Conservation (phyloP, 257 asterid species). For the Solanum lycopersicoides region DNA sequence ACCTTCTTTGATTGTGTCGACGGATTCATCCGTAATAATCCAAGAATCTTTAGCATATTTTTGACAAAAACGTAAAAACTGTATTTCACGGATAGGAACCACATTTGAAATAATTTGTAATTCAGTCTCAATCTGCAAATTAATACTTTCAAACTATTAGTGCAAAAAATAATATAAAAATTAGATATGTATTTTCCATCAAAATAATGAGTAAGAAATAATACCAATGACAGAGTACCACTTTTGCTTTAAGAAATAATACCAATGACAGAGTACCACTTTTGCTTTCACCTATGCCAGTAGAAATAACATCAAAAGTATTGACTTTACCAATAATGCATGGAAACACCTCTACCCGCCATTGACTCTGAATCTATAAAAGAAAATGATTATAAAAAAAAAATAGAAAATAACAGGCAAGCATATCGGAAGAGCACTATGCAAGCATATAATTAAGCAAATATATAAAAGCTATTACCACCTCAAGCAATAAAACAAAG, state of each 20-base stretch:
- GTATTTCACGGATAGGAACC: slow-evolving; percentile 41
- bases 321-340: slow-evolving; percentile 45
- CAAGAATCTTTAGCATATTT: slow-evolving; percentile 53
- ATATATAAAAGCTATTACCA: no score
- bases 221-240: slow-evolving; percentile 8
- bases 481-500: no score
- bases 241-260: background rate
- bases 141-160: background rate
- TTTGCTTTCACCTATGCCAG: slow-evolving; percentile 58
- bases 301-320: slow-evolving; percentile 45
- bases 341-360: slow-evolving; percentile 71
- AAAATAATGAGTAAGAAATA: background rate
- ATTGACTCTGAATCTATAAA: slow-evolving; percentile 17
- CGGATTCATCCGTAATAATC: slow-evolving; percentile 76
- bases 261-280: slow-evolving; percentile 16
- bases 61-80: slow-evolving; percentile 71
- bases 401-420: background rate
- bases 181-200: background rate
- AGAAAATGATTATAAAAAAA: no score
- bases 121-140: slow-evolving; percentile 62
- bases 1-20: slow-evolving; percentile 32
- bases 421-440: no score
- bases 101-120: slow-evolving; percentile 65
- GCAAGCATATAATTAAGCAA: no score
- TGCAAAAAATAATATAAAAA: background rate